These are phyloP conservation scores for Chimonanthus salicifolius DNA, from an alignment of 164 flowering plant species.

Conservation along the genomic window DNA sequence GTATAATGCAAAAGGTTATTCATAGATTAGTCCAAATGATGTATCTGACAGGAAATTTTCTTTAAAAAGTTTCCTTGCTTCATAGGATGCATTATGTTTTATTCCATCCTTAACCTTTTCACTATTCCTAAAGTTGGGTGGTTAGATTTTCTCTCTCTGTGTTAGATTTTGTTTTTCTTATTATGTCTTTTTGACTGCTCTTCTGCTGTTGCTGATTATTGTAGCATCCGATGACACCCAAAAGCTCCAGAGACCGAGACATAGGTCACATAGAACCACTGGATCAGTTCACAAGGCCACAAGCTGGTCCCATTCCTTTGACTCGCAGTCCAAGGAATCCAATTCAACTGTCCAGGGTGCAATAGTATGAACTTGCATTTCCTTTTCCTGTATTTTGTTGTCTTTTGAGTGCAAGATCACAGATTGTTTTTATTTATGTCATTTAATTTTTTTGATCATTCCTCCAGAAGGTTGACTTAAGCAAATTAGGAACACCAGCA, in stretches of 20 bases:
- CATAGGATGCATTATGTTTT: slow-evolving; percentile 14
- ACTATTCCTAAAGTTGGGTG: neutral
- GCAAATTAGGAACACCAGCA: slow-evolving; percentile 85
- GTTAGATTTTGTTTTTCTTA: neutral
- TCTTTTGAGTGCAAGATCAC: neutral
- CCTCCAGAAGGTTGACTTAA: slow-evolving; percentile 74
- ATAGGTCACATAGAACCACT: slow-evolving; percentile 52
- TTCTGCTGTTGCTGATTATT: slow-evolving; percentile 1
- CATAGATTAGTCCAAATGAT: neutral
- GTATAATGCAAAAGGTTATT: neutral
- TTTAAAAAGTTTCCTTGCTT: neutral
- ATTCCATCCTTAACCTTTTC: slow-evolving; percentile 5
- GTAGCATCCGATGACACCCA: slow-evolving; percentile 82
- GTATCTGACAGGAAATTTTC: neutral
- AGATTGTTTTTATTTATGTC: neutral
- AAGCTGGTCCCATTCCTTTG: slow-evolving; percentile 70
- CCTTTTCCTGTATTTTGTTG: neutral
- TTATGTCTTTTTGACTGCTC: neutral
- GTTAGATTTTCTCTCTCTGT: slow-evolving; percentile 7
- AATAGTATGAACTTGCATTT: slow-evolving; percentile 29
- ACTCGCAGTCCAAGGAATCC: slow-evolving; percentile 74
- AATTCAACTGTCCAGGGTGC: slow-evolving; percentile 47
- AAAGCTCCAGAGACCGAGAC: slow-evolving; percentile 67
- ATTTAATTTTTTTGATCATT: neutral
- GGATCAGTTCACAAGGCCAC: slow-evolving; percentile 66